Evolutionary conservation across 2,329 filamentous ascomycete genomes (phyloP), one percentile per base, ranked within the genome.

Genomic region (Cladosporium sp.): DNA sequence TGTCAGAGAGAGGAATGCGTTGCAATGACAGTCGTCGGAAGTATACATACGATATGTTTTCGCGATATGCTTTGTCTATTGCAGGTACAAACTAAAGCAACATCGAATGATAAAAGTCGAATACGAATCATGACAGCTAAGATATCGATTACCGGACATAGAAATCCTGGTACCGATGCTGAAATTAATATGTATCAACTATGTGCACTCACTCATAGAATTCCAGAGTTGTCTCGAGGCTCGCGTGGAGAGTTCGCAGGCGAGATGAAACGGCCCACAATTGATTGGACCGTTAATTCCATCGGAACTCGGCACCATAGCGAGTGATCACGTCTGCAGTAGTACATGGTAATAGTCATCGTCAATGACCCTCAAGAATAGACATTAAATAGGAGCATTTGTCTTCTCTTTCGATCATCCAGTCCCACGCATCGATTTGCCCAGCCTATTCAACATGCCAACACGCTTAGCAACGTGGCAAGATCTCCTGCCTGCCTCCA

Each of bases 401-500:
- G n/a, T 1, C 21, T 10, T n/a, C 1, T 21, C n/a, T 12, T 21
- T 10, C 40, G 3, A 11, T 46, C 14, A 2, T 46, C 21, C n/a
- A 46, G 10, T 23, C 8, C 21, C 40, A 21, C 40, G 5, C 16
- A 46, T 46, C 40, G 40, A 46, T 21, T n/a, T 46, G n/a, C 40
- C 21, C 28, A 21, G 33, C 26, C 28, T n/a, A 21, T n/a, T 28
- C 49, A 60, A 37, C 16, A 73, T 74, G 71, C 68, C 70, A 7
- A 67, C 69, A 60, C 67, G 72, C 44, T 59, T 63, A 35, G 72
- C 72, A 64, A 69, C 66, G 6, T 72, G 68, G 53, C 55, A 61
- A 8, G 72, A 74, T 49, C 67, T 74, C 23, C 50, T 69, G 10
- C 69, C 71, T 40, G 69, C 71, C 33, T 65, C 72, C 8, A 67